Evolutionary conservation across 768 basidiomycete genomes (phyloP).

Genomic region (Solioccasus polychromus): DNA sequence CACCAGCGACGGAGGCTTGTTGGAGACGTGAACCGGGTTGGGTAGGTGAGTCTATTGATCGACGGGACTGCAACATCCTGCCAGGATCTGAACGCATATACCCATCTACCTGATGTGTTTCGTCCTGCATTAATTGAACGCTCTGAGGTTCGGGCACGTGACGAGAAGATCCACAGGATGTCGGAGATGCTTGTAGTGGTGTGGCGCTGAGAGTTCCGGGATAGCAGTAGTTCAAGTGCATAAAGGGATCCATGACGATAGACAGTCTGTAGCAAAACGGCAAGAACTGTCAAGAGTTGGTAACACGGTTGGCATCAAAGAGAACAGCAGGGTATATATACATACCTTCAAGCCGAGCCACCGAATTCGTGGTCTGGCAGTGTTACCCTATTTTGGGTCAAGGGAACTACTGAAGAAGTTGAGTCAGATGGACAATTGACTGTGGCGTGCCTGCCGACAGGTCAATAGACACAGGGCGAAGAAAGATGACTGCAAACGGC

Average conservation of each 20-base stretch:
- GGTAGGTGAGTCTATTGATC: not conserved
- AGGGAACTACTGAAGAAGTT: not conserved
- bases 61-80: not conserved
- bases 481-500: not conserved
- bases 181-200: too few species aligned
- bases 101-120: not conserved
- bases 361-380: not conserved
- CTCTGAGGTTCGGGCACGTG: not conserved
- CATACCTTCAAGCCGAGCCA: slow-evolving; percentile 14
- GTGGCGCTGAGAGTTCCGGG: slow-evolving; percentile 1
- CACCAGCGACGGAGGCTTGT: not conserved
- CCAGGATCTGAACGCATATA: not conserved
- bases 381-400: not conserved
- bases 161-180: not conserved
- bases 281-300: slow-evolving; percentile 1
- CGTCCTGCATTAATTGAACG: slow-evolving; percentile 1
- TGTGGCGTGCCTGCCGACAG: slow-evolving; percentile 7
- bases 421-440: not conserved
- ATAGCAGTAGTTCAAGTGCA: slow-evolving; percentile 16
- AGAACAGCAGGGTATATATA: slow-evolving; percentile 1
- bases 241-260: slow-evolving; percentile 14
- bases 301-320: not conserved
- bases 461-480: slow-evolving; percentile 5
- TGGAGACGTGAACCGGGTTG: not conserved
- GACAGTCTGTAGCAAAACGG: not conserved